phyloP scores from a whole-genome alignment of 2,329 filamentous ascomycete genomes.

The Talaromyces verruculosus region DNA sequence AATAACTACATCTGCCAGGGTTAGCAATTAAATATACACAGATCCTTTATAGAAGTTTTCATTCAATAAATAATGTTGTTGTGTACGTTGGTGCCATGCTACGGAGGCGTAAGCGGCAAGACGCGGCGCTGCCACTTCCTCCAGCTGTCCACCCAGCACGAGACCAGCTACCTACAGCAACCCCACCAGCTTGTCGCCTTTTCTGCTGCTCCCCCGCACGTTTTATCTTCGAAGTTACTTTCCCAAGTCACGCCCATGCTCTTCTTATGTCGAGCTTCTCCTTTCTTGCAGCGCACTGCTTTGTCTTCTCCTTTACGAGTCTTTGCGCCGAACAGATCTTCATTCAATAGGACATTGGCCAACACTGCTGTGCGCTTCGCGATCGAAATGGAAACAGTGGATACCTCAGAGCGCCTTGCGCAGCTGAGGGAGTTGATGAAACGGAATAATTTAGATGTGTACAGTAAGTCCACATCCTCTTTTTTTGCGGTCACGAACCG shows the following conservation, averaged over 20 bases:
- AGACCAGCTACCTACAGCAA: conserved; percentile 9
- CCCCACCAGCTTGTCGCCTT: conserved; percentile 12
- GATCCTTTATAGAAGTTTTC: background rate
- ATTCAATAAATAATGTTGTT: background rate
- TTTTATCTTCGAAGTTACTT: background rate
- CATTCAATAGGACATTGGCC: conserved; percentile 36
- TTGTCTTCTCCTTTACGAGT: conserved; percentile 28
- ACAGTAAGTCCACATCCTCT: conserved; percentile 61
- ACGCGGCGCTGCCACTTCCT: conserved; percentile 13
- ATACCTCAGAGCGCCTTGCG: conserved; percentile 74
- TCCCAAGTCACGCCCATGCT: conserved; percentile 33
- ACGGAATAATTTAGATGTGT: conserved; percentile 82
- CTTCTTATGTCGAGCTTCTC: conserved; percentile 35
- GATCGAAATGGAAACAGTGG: conserved; percentile 71
- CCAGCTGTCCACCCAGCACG: conserved; percentile 5
- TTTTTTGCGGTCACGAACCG: too few relatives aligned
- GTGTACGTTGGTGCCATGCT: background rate
- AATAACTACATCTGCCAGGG: background rate
- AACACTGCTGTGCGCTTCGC: conserved; percentile 36
- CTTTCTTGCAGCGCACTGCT: conserved; percentile 33
- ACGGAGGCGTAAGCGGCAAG: conserved; percentile 7
- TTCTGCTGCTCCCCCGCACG: background rate
- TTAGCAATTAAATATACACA: background rate
- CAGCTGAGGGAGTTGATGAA: conserved; percentile 83
- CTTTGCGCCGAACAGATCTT: conserved; percentile 13